phyloP scores from a whole-genome alignment of 2,329 filamentous ascomycete genomes.

The Penicillium olsonii region DNA sequence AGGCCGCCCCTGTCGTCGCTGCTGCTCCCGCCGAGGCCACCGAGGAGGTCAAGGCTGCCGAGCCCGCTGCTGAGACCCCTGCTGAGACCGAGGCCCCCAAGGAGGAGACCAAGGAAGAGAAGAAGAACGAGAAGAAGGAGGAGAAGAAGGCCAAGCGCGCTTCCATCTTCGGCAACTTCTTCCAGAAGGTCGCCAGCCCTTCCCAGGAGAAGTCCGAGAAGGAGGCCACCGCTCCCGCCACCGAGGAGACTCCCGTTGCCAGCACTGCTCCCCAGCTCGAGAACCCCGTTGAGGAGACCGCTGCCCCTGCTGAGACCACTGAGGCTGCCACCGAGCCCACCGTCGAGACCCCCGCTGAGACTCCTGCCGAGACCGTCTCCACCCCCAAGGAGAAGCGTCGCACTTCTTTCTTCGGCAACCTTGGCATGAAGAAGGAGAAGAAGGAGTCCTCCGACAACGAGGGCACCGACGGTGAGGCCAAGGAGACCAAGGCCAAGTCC shows the following conservation, averaged over 20 bases:
- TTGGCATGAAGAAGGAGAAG: slow-evolving; percentile 55
- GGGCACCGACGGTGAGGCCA: slow-evolving; percentile 48
- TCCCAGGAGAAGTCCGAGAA: slow-evolving; percentile 50
- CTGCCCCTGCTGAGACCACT: slow-evolving; percentile 39
- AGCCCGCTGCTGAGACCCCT: slow-evolving; percentile 37
- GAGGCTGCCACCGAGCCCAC: slow-evolving; percentile 47
- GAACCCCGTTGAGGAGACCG: slow-evolving; percentile 43
- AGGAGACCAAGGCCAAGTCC: slow-evolving; percentile 42
- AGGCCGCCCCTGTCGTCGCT: slow-evolving; percentile 9
- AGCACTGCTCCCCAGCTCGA: slow-evolving; percentile 53
- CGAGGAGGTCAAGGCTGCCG: slow-evolving; percentile 35
- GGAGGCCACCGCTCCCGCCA: slow-evolving; percentile 50
- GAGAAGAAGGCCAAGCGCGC: slow-evolving; percentile 71
- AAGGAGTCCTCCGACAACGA: slow-evolving; percentile 53
- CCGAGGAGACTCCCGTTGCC: slow-evolving; percentile 47
- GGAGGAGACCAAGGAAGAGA: slow-evolving; percentile 30
- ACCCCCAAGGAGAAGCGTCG: slow-evolving; percentile 51
- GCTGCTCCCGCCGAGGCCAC: slow-evolving; percentile 32
- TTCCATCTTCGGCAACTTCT: slow-evolving; percentile 77
- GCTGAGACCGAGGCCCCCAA: slow-evolving; percentile 28
- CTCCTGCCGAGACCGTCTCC: slow-evolving; percentile 34
- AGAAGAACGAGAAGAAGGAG: slow-evolving; percentile 43
- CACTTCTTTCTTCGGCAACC: slow-evolving; percentile 57
- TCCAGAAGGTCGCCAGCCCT: slow-evolving; percentile 65
- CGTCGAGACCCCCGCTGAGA: slow-evolving; percentile 33